phyloP scores from a whole-genome alignment of 2,329 filamentous ascomycete species.

The Pseudogymnoascus sp. region DNA sequence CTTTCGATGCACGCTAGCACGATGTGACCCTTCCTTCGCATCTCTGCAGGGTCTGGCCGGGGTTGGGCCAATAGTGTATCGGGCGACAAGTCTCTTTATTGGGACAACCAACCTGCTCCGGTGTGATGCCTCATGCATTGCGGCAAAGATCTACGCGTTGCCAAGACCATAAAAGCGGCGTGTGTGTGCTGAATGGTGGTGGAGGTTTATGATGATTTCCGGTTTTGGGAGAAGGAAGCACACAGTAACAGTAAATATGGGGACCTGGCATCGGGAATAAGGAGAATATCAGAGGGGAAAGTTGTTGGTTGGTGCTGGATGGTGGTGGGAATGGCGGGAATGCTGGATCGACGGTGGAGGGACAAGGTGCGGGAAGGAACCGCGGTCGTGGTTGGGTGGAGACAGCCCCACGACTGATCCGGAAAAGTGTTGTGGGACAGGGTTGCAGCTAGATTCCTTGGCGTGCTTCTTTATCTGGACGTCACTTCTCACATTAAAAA shows the following conservation, averaged over 20 bases:
- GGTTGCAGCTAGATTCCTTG: neutral
- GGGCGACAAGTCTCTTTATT: slow-evolving; percentile 4
- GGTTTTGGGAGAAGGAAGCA: neutral
- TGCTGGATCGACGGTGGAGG: neutral
- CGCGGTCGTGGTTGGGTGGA: slow-evolving; percentile 6
- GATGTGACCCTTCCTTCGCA: neutral
- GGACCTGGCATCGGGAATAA: neutral
- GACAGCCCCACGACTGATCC: neutral
- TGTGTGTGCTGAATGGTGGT: neutral
- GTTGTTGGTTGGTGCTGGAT: neutral
- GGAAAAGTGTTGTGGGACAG: neutral
- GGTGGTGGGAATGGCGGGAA: neutral
- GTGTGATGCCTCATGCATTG: slow-evolving; percentile 2
- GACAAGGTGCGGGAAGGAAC: neutral
- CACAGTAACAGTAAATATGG: neutral
- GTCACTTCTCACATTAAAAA: slow-evolving; percentile 1
- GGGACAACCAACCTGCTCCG: neutral
- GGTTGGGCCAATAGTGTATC: neutral
- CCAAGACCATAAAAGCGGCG: slow-evolving; percentile 1
- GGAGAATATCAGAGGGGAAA: neutral
- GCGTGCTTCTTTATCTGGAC: slow-evolving; percentile 7
- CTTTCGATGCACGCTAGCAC: neutral
- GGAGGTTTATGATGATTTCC: neutral
- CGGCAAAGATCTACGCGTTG: neutral
- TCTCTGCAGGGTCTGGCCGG: neutral